Percentiles rank a stretch among this genome's conserved stretches.
These are phyloP conservation scores for Iberis pinnata DNA, from an alignment of 345 rosid species.

Conservation along the genomic window DNA sequence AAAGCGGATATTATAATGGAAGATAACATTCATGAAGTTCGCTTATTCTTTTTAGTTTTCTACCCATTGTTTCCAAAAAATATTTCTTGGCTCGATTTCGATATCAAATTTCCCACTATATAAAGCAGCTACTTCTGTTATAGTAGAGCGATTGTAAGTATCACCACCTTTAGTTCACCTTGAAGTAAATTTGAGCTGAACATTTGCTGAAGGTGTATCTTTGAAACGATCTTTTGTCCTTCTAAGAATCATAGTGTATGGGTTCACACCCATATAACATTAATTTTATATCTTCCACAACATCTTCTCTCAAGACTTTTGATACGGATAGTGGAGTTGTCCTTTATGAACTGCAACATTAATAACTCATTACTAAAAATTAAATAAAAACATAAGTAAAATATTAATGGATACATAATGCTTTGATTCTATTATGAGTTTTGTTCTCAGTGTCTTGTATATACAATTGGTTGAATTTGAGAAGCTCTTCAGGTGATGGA, in stretches of 20 bases:
- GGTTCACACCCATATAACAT: background rate
- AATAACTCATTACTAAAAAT: too few relatives aligned
- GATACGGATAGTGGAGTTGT: background rate
- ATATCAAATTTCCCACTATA: background rate
- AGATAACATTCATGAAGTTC: background rate
- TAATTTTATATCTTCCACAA: background rate
- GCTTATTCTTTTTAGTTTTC: background rate
- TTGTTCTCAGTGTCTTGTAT: background rate
- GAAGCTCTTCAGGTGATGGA: background rate
- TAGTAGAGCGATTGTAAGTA: background rate
- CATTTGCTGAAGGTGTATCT: background rate
- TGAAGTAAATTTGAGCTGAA: background rate
- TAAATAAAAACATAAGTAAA: background rate
- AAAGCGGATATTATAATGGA: background rate
- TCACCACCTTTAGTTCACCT: background rate
- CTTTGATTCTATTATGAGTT: background rate
- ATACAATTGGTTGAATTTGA: background rate
- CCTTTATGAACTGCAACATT: background rate
- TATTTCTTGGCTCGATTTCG: background rate
- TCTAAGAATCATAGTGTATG: background rate
- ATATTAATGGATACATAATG: background rate
- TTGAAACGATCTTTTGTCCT: background rate
- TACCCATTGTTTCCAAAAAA: constrained; percentile 2
- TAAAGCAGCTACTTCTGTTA: background rate
- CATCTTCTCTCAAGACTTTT: background rate